A percentile compares a stretch with the other conserved stretches of the same genome.
Evolutionary conservation across 345 rosid species (phyloP).

Genomic region (Gossypium arboreum): DNA sequence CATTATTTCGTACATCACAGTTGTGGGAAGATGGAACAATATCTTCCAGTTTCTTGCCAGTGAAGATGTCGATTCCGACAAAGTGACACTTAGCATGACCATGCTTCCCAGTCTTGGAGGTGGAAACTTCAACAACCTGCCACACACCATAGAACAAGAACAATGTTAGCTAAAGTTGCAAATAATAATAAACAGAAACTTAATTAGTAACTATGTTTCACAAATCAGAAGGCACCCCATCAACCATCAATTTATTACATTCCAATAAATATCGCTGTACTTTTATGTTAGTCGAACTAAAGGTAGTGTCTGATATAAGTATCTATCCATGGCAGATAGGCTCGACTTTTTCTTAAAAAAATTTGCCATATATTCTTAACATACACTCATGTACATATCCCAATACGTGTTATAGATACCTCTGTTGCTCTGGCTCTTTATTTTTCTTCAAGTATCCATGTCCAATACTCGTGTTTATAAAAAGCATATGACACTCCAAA

Average conservation of each 20-base stretch:
- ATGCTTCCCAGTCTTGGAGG: slow-evolving; percentile 68
- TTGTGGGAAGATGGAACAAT: slow-evolving; percentile 74
- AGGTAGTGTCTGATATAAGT: background rate
- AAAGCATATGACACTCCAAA: background rate
- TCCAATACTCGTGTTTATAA: too few species aligned
- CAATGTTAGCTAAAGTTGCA: background rate
- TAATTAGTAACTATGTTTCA: background rate
- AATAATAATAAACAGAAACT: background rate
- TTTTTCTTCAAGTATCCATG: too few species aligned
- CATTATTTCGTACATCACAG: slow-evolving; percentile 35
- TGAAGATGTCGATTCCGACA: slow-evolving; percentile 68
- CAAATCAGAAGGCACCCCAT: background rate
- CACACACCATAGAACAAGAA: background rate
- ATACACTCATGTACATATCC: background rate
- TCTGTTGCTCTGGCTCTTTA: too few species aligned
- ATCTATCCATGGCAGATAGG: background rate
- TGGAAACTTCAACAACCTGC: slow-evolving; percentile 33
- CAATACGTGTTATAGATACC: too few species aligned
- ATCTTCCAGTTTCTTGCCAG: slow-evolving; percentile 66
- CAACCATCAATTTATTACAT: background rate
- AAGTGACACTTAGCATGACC: slow-evolving; percentile 82
- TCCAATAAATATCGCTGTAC: background rate
- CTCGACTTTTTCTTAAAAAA: background rate
- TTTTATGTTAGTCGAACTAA: background rate
- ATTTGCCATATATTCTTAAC: background rate